Evolutionary conservation across 129 eudicot genomes (phyloP).

Genomic region (Pseudognaphalium luteoalbum): DNA sequence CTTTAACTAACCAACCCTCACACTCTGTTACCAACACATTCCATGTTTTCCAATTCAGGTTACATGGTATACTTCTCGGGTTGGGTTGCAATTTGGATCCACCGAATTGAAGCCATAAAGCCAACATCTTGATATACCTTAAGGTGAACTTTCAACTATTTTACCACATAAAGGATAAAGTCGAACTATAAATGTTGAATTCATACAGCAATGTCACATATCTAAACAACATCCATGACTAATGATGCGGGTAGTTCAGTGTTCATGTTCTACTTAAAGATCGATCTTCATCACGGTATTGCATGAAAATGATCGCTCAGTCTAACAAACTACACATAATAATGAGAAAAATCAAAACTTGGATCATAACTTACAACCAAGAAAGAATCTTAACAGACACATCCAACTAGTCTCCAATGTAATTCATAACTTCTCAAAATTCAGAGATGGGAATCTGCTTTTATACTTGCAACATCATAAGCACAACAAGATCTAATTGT

Average conservation of each 20-base stretch:
- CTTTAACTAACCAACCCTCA: neutral
- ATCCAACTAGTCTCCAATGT: conserved; percentile 5
- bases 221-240: neutral
- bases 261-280: too few relatives aligned
- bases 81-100: neutral
- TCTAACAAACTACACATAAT: too few relatives aligned
- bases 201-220: neutral
- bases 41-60: neutral
- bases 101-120: conserved; percentile 1
- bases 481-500: conserved; percentile 10
- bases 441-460: neutral
- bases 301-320: too few relatives aligned
- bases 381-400: neutral
- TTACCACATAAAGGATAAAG: neutral
- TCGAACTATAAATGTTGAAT: neutral
- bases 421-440: neutral
- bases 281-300: too few relatives aligned
- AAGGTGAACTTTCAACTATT: neutral
- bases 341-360: neutral
- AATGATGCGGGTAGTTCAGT: neutral
- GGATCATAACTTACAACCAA: neutral
- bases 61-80: neutral
- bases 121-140: neutral
- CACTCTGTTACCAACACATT: neutral
- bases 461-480: conserved; percentile 2